Evolutionary conservation across 768 basidiomycete genomes (phyloP).

Genomic region (Suillus lakei): DNA sequence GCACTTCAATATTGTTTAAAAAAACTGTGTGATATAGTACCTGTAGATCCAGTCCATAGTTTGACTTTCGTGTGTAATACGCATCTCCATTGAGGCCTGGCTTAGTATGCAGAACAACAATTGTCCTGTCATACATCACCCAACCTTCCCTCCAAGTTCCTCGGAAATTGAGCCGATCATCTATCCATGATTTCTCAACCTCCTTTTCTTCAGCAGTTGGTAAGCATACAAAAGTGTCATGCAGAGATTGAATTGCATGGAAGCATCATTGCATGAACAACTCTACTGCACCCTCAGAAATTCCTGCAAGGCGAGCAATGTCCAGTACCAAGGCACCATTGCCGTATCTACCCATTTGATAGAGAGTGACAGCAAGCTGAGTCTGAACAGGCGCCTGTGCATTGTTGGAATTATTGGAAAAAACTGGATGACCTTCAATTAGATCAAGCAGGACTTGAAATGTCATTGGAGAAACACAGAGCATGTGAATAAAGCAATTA

Average conservation of each 20-base stretch:
- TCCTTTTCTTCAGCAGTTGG: slow-evolving; percentile 39
- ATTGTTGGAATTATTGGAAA: slow-evolving; percentile 28
- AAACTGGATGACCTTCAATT: slow-evolving; percentile 29
- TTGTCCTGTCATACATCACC: slow-evolving; percentile 41
- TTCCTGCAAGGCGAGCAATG: slow-evolving; percentile 26
- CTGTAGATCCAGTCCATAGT: slow-evolving; percentile 30
- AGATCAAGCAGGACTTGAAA: slow-evolving; percentile 25
- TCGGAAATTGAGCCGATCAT: slow-evolving; percentile 32
- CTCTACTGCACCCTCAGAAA: slow-evolving; percentile 35
- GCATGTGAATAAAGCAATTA: too few relatives aligned
- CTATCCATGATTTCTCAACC: slow-evolving; percentile 40
- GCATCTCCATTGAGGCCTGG: slow-evolving; percentile 37
- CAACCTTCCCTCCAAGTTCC: slow-evolving; percentile 41
- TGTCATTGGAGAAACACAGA: too few relatives aligned
- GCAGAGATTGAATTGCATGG: slow-evolving; percentile 35
- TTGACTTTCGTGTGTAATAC: slow-evolving; percentile 39
- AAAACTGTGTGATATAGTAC: background rate
- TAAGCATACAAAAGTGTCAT: slow-evolving; percentile 34
- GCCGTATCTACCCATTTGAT: slow-evolving; percentile 33
- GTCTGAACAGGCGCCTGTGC: slow-evolving; percentile 34
- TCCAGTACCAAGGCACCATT: slow-evolving; percentile 31
- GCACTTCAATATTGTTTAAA: background rate
- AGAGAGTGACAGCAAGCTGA: slow-evolving; percentile 37
- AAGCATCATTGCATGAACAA: slow-evolving; percentile 34
- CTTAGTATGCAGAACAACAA: slow-evolving; percentile 32